Base-by-base conservation (phyloP, 495 filamentous ascomycete species). In the Aspergillus sclerotiicarbonarius region DNA sequence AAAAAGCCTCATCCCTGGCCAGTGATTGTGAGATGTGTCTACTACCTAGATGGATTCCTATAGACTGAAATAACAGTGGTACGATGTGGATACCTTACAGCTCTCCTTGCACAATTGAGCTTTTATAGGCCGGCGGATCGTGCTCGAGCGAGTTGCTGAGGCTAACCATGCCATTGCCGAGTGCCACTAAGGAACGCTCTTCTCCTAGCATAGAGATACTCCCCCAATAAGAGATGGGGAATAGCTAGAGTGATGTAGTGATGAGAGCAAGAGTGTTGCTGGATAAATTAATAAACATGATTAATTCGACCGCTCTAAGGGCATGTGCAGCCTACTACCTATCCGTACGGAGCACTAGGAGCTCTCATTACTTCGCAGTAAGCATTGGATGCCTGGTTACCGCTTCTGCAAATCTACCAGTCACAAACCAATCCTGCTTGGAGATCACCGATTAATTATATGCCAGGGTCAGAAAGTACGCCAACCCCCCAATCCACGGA, bases 31-130 rank as follows among this genome's bases (percentile, higher is more conserved):
- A 33, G 47, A 54, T 54, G 33, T 59, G 51, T 48, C 41, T 30
- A 51, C 37, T n/a, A n/a, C n/a, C n/a, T 32, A n/a, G 21, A 33
- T 16, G 18, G 30, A 39, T 6, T 30, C 39, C 39, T 33, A 33
- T 25, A 16, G 30, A 25, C 25, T 25, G 21, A 29, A 31, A 32
- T 19, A 43, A 35, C 9, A 32, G 21, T 35, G 19, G 37, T 46
- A 49, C 13, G 51, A 58, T 50, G 52, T 54, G 49, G 32, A 43
- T 32, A 54, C 37, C 50, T 50, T 59, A 59, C 50, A 49, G 43
- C 44, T 33, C 61, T 57, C 54, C 61, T 60, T 63, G 51, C 50
- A 57, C 57, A 41, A 54, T 53, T 57, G 49, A 57, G 49, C 20
- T 44, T 51, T 51, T 57, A 33, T 48, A 32, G 46, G 35, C 30